Base-by-base conservation (phyloP, 2,329 filamentous ascomycete genomes). In the Colletotrichum echinochloae region DNA sequence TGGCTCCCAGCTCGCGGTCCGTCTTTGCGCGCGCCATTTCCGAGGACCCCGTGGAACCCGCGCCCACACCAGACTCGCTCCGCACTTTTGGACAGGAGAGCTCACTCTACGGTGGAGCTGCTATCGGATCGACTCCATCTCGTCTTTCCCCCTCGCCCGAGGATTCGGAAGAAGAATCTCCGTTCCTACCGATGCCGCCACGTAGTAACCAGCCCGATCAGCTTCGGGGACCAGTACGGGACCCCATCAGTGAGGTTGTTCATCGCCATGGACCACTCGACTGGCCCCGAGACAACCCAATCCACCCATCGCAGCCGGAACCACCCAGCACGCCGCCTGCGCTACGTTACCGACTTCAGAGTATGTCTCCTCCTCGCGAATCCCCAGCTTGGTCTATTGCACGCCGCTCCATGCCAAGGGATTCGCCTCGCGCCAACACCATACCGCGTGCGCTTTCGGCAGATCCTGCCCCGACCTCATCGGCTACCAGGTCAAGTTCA, bases 1-100 rank as follows among this genome's bases (percentile, higher is more conserved):
- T 51, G 16, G 55, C 63, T 1, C 44, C 33, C 8, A 61, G 33
- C 56, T 23, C 16, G 44, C 49, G 57, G 1, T 66, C 63, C 16
- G 30, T 66, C 23, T 70, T 70, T 23, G 62, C 56, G 5, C 67
- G 67, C 35, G 63, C 63, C 28, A 54, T 66, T 18, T 48, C 64
- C 33, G 67, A 60, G 35, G 56, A 35, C 35, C 57, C 64, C 28
- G 35, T 48, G 41, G 49, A 52, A 3, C 57, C 46, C 11, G 30
- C 57, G 1, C 59, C 41, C 1, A 65, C 56, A 5, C 61, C 60
- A 6, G 72, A 73, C 4, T 70, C 72, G 14, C 11, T 46, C 2
- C 70, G 72, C 11, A 73, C 66, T 14, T 73, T 73, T 39, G 63
- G 66, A 14, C 54, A 71, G 26, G 72, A 73, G 48, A 73, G 72